These are phyloP conservation scores for Teratosphaeria viscida DNA, from an alignment of 2,329 filamentous ascomycete genomes.

Conservation along the genomic window DNA sequence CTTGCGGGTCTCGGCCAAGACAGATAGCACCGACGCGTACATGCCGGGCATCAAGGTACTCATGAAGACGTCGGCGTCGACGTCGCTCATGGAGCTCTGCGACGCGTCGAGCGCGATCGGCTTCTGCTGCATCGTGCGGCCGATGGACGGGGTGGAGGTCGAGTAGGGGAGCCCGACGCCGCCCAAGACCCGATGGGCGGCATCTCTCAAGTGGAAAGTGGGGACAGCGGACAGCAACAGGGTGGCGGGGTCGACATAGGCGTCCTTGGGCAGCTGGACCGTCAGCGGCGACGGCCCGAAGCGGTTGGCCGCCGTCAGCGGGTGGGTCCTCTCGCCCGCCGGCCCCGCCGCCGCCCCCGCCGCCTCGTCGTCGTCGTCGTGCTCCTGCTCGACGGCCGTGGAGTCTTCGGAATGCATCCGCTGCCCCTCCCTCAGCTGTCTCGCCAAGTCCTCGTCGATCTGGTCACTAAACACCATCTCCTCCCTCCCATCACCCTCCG, in stretches of 20 bases:
- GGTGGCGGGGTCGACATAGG: slow-evolving; percentile 59
- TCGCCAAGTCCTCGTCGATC: slow-evolving; percentile 13
- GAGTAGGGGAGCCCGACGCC: slow-evolving; percentile 68
- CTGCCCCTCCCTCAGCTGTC: slow-evolving; percentile 19
- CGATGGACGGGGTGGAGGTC: slow-evolving; percentile 53
- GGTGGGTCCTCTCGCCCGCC: slow-evolving; percentile 53
- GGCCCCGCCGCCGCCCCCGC: slow-evolving; percentile 5
- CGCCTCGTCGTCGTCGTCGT: neutral
- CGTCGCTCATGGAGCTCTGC: slow-evolving; percentile 58
- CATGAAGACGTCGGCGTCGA: slow-evolving; percentile 65
- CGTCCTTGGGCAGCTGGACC: slow-evolving; percentile 59
- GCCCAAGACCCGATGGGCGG: slow-evolving; percentile 66
- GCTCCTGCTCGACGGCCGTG: slow-evolving; percentile 17
- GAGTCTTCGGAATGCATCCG: slow-evolving; percentile 23
- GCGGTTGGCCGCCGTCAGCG: slow-evolving; percentile 61
- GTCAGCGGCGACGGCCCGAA: slow-evolving; percentile 66
- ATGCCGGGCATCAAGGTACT: slow-evolving; percentile 59
- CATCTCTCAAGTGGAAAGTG: slow-evolving; percentile 61
- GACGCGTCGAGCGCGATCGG: slow-evolving; percentile 54
- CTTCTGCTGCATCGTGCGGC: slow-evolving; percentile 50
- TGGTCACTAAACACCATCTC: slow-evolving; percentile 5
- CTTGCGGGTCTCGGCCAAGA: slow-evolving; percentile 63
- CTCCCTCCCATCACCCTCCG: slow-evolving; percentile 43
- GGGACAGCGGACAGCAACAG: slow-evolving; percentile 52
- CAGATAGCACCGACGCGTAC: slow-evolving; percentile 57